These are phyloP conservation scores for Halenospora varia DNA, from an alignment of 495 filamentous ascomycete species.

Conservation along the genomic window DNA sequence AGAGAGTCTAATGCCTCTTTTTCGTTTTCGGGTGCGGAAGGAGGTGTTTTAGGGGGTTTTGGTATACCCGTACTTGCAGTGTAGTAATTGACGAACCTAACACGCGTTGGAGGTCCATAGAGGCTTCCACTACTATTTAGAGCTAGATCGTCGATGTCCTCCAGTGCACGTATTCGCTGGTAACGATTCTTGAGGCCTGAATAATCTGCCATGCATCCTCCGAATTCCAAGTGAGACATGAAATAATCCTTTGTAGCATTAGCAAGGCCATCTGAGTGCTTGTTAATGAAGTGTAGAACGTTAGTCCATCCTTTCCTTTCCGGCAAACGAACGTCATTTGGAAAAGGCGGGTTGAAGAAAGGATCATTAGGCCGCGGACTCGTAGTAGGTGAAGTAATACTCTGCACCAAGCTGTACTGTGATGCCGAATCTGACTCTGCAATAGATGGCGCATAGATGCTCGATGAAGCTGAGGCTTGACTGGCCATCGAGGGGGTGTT, in stretches of 20 bases:
- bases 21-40: conserved; percentile 1
- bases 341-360: conserved; percentile 68
- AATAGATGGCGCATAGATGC: conserved; percentile 14
- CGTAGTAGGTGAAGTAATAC: conserved; percentile 12
- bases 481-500: conserved; percentile 6
- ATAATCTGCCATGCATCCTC: conserved; percentile 74
- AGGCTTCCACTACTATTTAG: conserved; percentile 8
- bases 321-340: conserved; percentile 63
- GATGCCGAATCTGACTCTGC: conserved; percentile 7
- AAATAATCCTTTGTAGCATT: conserved; percentile 69
- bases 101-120: conserved; percentile 29
- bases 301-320: conserved; percentile 63
- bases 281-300: conserved; percentile 72
- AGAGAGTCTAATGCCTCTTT: neutral
- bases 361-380: conserved; percentile 42
- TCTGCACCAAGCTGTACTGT: conserved; percentile 12
- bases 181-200: conserved; percentile 67
- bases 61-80: conserved; percentile 72
- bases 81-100: conserved; percentile 88
- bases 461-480: conserved; percentile 14
- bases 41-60: conserved; percentile 34
- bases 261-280: conserved; percentile 66
- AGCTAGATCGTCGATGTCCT: conserved; percentile 52
- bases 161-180: conserved; percentile 58
- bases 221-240: conserved; percentile 78